Evolutionary conservation across 257 asterid species (phyloP), one percentile per base, ranked within the genome.

Genomic region (Gardenia jasminoides): DNA sequence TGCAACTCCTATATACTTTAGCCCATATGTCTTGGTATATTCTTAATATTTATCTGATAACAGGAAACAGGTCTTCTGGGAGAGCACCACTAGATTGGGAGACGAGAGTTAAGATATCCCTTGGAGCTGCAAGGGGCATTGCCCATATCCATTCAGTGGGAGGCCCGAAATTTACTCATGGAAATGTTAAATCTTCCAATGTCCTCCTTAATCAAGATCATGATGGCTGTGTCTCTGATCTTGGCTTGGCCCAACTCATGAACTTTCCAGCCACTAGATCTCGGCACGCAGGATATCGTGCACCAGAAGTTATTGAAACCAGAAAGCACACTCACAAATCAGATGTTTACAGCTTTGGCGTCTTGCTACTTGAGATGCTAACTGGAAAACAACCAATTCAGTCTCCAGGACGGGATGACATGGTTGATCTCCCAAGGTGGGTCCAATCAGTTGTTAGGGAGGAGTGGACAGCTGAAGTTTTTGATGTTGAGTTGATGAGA

Each of bases 391-490:
- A 88, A 47, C 97, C 99, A 0, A 73, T 85, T 36, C 96, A 89
- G 56, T 92, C 98, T 2, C 95, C 97, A 1, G 87, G 91, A 13
- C 86, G 94, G 1, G 99, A 94, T 10, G 96, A 91, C 81, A 87
- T 87, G 31, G 95, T 89, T 12, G 97, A 93, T 82, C 97, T 94
- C 61, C 97, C 97, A 1, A 83, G 96, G 81, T 94, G 98, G 98
- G 98, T 94, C 28, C 99, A 91, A 79, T 94, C 99, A 16, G 99
- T 94, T 4, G 99, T 94, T 58, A 86, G 97, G 82, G 99, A 94
- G 84, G 99, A 94, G 79, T 94, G 98, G 99, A 94, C 99, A 19
- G 96, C 97, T 0, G 98, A 94, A 86, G 99, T 94, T 26, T 94
- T 94, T 50, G 99, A 94, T 41, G 93, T 90, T 7, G 97, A 93